Evolutionary conservation across 2,329 filamentous ascomycete genomes (phyloP).

Genomic region (Alternaria sp.): DNA sequence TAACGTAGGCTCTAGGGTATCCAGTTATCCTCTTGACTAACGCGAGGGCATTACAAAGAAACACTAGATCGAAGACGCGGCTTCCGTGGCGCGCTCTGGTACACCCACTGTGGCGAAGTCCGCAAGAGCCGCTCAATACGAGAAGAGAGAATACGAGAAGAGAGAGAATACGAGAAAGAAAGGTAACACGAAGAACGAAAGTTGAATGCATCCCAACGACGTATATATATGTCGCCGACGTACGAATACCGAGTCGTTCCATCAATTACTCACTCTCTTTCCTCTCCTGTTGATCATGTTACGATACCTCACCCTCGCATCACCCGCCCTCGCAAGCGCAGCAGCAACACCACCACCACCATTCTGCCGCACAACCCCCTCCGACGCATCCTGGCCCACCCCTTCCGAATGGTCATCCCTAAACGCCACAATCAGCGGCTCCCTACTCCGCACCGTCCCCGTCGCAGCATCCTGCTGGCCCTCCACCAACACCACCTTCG

Average conservation of each 20-base stretch:
- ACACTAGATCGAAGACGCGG: neutral
- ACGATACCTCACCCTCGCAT: neutral
- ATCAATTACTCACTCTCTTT: too few relatives aligned
- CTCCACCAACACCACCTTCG: conserved; percentile 28
- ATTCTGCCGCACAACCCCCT: neutral
- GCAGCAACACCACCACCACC: neutral
- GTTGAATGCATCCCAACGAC: neutral
- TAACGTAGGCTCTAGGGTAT: too few relatives aligned
- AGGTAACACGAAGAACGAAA: neutral
- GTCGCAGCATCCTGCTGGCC: conserved; percentile 17
- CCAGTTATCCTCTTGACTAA: too few relatives aligned
- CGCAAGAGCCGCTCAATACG: neutral
- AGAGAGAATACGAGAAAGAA: neutral
- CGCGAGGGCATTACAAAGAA: too few relatives aligned
- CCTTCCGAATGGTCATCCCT: neutral
- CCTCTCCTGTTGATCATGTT: too few relatives aligned
- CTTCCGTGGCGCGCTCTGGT: neutral
- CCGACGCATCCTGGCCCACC: neutral
- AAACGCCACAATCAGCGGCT: neutral
- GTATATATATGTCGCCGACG: neutral
- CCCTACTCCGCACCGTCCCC: neutral
- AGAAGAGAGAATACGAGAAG: neutral
- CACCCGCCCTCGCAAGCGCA: neutral
- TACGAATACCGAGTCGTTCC: too few relatives aligned
- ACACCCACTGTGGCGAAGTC: neutral